Base-by-base conservation (phyloP, 1,139 yeast genomes). In the Debaryomyces fabryi region DNA sequence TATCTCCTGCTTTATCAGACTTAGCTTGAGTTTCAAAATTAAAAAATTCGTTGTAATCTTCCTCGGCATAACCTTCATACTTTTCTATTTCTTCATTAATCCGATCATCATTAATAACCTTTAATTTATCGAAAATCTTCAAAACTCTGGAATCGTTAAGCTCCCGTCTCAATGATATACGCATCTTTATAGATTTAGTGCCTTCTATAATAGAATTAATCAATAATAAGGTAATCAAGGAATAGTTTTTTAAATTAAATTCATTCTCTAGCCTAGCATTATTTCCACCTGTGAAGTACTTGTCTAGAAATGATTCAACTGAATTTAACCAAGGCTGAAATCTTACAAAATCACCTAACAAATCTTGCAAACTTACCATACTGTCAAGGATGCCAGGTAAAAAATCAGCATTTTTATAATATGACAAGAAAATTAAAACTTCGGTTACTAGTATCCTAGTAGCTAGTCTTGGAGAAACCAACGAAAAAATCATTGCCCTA, bases 61-160 rank as follows among this genome's bases (percentile, higher is more conserved):
- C 77, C 42, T 72, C 76, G 1, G 76, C 78, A 39, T 55, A 67
- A 1, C 58, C 61, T 48, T 72, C 73, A 52, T 76, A 81, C 45
- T 69, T 69, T 12, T 72, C 74, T 32, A 80, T 73, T 49, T 78
- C 77, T 46, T 78, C 79, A 46, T 67, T 64, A 32, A 80, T 68
- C 38, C 79, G 68, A 9, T 61, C 67, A 55, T 72, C 74, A 41
- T 71, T 62, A 15, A 80, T 56, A 0, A 55, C 60, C 44, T 63
- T 67, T 13, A 79, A 59, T 42, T 68, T 68, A 39, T 74, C 74
- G 43, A 79, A 74, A 1, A 79, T 62, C 42, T 62, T 62, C 8
- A 60, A 50, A 4, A 81, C 52, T 9, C 80, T 66, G 1, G 79
- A 70, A 36, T 75, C 77, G 18, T 64, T 67, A 18, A 81, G 64